Evolutionary conservation across 2,329 filamentous ascomycete genomes (phyloP), one percentile per base, ranked within the genome.

Genomic region (Penicillium sp.): DNA sequence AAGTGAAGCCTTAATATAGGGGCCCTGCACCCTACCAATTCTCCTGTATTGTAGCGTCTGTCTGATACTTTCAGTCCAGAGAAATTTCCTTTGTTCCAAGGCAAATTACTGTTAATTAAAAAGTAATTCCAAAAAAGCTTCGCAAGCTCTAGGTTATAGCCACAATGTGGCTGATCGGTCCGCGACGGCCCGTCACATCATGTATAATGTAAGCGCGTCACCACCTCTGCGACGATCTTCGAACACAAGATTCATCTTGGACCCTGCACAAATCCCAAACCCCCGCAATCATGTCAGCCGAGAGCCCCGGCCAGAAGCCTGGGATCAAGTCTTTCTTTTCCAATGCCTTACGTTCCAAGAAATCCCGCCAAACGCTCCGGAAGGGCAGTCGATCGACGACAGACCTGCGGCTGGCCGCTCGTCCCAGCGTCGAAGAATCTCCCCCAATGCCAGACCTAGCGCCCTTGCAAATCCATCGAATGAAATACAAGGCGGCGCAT

Each of bases 311-410:
- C 9, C 59, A 66, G 25, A 61, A 62, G 49, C 51, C 55, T n/a
- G 66, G 65, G 44, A 57, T 70, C 44, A 61, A 63, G 42, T 55
- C 65, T 22, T 67, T 69, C 39, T 54, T 69, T 31, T 48, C 62
- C 22, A 61, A 64, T 30, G 67, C 62, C 33, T 56, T 70, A 14
- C 67, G 68, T 27, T 58, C 68, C 28, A 70, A 70, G 54, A 70
- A 69, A 58, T 70, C 68, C 33, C 68, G 68, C 30, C 67, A 70
- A 53, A 67, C 68, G 35, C 65, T 70, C 33, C 67, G 68, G 42
- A 70, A 70, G 53, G 60, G 54, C 51, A 66, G 56, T 53, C 57
- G 60, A 40, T 69, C 68, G 7, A 65, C 62, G 18, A 58, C 65
- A 38, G 63, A 66, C 51, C 60, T 70, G 36, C 63, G 60, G 46